phyloP scores from a whole-genome alignment of 768 basidiomycete genomes.

The Hygrocybe coccinea region DNA sequence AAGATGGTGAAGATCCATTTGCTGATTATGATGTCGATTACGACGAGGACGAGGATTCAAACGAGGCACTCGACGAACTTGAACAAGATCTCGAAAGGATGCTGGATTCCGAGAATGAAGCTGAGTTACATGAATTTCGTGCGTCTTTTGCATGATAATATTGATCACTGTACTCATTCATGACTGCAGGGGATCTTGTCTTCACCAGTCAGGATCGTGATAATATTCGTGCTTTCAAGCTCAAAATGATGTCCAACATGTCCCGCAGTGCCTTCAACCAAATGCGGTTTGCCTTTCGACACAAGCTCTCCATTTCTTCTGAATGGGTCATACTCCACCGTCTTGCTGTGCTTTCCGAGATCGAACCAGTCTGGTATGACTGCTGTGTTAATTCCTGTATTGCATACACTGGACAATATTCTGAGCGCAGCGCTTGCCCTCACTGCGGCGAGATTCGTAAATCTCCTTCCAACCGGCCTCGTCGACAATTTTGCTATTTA shows the following conservation, averaged over 20 bases:
- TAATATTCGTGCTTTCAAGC: constrained; percentile 26
- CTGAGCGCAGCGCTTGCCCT: constrained; percentile 11
- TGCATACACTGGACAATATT: constrained; percentile 24
- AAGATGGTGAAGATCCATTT: too few species aligned
- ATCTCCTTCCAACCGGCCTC: not conserved
- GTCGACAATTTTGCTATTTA: constrained; percentile 23
- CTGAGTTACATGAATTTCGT: too few species aligned
- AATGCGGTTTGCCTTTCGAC: constrained; percentile 23
- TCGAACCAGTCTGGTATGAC: constrained; percentile 24
- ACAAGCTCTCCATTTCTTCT: constrained; percentile 23
- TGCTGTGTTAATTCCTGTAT: constrained; percentile 35
- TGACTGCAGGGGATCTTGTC: too few species aligned
- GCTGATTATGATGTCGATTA: too few species aligned
- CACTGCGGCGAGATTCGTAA: constrained; percentile 19
- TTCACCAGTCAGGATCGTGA: constrained; percentile 26
- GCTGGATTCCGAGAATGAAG: too few species aligned
- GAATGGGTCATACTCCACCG: constrained; percentile 23
- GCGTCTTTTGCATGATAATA: too few species aligned
- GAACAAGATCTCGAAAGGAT: too few species aligned
- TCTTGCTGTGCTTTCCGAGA: constrained; percentile 21
- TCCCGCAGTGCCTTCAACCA: constrained; percentile 20
- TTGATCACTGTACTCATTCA: too few species aligned
- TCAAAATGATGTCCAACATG: constrained; percentile 24
- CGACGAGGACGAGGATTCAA: too few species aligned
- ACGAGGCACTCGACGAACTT: too few species aligned